A percentile compares a stretch with the other conserved stretches of the same genome.
phyloP scores from a whole-genome alignment of 345 rosid species.

The Excoecaria agallocha region DNA sequence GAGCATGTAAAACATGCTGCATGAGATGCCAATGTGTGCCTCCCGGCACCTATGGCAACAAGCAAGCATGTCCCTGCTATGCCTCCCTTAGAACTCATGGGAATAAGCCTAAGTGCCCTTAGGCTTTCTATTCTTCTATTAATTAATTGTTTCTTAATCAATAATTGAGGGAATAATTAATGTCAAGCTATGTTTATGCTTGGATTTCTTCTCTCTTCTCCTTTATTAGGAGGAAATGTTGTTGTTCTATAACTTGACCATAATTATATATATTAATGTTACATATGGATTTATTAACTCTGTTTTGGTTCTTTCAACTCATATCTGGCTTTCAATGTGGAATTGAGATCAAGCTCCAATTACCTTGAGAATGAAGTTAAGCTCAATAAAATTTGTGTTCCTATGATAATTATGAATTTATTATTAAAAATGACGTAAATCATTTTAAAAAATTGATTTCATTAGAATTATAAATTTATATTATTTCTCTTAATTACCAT shows the following conservation, averaged over 20 bases:
- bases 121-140: background rate
- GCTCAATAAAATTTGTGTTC: too few relatives aligned
- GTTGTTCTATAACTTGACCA: background rate
- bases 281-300: too few relatives aligned
- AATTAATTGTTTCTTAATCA: background rate
- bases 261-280: background rate
- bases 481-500: too few relatives aligned
- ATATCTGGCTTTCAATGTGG: too few relatives aligned
- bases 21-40: conserved; percentile 22
- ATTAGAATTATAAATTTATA: too few relatives aligned
- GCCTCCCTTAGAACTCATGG: conserved; percentile 25
- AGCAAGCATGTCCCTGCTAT: conserved; percentile 24
- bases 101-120: conserved; percentile 28
- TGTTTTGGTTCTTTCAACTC: too few relatives aligned
- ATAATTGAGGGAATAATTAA: background rate
- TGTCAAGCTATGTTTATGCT: background rate
- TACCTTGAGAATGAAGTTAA: too few relatives aligned
- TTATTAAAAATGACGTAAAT: too few relatives aligned
- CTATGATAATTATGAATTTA: too few relatives aligned
- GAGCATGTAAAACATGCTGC: conserved; percentile 25
- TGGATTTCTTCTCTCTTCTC: background rate
- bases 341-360: too few relatives aligned
- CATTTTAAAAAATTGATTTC: too few relatives aligned
- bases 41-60: conserved; percentile 28
- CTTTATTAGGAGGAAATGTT: background rate